Percentiles rank a stretch among this genome's conserved stretches.
phyloP scores from a whole-genome alignment of 331 rosid species.

The Stylosanthes scabra region DNA sequence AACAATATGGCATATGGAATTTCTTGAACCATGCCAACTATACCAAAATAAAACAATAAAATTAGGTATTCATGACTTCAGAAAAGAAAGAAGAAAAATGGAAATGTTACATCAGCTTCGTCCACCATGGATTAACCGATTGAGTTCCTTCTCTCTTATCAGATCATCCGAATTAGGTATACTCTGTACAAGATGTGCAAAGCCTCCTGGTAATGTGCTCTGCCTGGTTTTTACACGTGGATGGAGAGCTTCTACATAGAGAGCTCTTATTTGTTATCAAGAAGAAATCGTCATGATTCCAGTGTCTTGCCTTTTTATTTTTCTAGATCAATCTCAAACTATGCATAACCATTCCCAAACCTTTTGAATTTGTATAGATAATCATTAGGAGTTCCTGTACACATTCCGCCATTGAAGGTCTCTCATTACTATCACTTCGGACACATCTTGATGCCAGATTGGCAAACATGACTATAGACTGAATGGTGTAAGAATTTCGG shows the following conservation, averaged over 20 bases:
- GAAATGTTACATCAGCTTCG: conserved; percentile 30
- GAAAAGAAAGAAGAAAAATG: not conserved
- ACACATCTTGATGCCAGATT: conserved; percentile 94
- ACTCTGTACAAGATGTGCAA: conserved; percentile 30
- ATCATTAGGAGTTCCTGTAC: conserved; percentile 76
- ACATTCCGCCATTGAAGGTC: conserved; percentile 90
- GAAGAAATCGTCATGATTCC: conserved; percentile 27
- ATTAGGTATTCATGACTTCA: conserved; percentile 16
- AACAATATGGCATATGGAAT: conserved; percentile 25
- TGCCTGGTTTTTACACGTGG: conserved; percentile 38
- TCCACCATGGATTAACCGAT: conserved; percentile 1
- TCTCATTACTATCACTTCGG: conserved; percentile 75
- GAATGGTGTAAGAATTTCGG: conserved; percentile 81
- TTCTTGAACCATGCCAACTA: conserved; percentile 28
- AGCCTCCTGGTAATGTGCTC: conserved; percentile 25
- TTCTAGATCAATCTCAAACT: conserved; percentile 60
- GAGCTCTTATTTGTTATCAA: conserved; percentile 34
- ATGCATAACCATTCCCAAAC: conserved; percentile 63
- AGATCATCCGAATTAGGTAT: conserved; percentile 42
- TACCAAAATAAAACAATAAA: conserved; percentile 32
- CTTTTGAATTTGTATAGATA: conserved; percentile 75
- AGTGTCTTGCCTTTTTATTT: conserved; percentile 33
- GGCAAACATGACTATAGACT: conserved; percentile 84
- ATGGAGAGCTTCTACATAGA: conserved; percentile 30
- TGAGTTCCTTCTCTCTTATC: conserved; percentile 28